These are phyloP conservation scores for Yamadazyma ubonensis DNA, from an alignment of 805 yeast genomes.

Conservation along the genomic window DNA sequence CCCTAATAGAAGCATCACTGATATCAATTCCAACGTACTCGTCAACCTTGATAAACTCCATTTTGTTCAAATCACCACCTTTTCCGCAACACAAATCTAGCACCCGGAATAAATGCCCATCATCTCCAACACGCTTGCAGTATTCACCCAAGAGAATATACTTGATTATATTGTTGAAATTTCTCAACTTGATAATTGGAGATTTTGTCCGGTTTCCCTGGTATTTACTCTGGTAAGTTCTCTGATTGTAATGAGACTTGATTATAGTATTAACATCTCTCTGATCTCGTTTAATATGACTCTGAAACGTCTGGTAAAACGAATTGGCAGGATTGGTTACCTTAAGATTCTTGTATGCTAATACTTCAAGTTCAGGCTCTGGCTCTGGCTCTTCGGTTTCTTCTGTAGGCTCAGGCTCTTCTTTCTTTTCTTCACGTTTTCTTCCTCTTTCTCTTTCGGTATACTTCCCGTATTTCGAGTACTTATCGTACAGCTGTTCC, in stretches of 20 bases:
- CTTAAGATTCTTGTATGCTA: conserved; percentile 22
- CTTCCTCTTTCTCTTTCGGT: conserved; percentile 10
- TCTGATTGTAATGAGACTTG: conserved; percentile 79
- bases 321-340: conserved; percentile 24
- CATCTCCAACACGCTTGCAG: conserved; percentile 32
- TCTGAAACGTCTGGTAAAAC: conserved; percentile 39
- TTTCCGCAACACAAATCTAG: conserved; percentile 95
- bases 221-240: conserved; percentile 66
- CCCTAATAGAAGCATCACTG: conserved; percentile 81
- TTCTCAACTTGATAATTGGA: conserved; percentile 80
- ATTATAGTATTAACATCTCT: conserved; percentile 64
- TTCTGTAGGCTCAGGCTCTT: conserved; percentile 4
- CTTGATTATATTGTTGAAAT: conserved; percentile 90
- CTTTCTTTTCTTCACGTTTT: background rate
- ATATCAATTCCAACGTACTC: conserved; percentile 91
- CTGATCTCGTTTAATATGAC: conserved; percentile 32
- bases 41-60: conserved; percentile 69
- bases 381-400: conserved; percentile 6
- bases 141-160: conserved; percentile 76
- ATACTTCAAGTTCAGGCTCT: conserved; percentile 11
- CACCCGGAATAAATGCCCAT: conserved; percentile 40
- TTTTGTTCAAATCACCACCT: conserved; percentile 94
- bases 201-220: conserved; percentile 66
- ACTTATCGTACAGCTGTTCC: conserved; percentile 1
- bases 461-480: conserved; percentile 7